phyloP scores from a whole-genome alignment of 1,284 basidiomycete species.

The Puccinia triticina region DNA sequence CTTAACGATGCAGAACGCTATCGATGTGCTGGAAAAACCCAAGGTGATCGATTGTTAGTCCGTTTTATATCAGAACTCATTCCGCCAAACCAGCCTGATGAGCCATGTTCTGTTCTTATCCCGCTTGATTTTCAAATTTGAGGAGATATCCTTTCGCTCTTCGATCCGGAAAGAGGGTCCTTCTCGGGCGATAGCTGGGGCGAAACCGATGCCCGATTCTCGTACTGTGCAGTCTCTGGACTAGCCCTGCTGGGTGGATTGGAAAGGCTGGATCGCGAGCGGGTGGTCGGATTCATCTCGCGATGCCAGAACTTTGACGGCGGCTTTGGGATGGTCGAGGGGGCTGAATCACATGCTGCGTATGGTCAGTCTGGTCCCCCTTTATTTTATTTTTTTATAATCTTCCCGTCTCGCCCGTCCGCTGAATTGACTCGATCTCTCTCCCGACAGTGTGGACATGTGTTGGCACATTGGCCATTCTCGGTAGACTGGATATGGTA shows the following conservation, averaged over 20 bases:
- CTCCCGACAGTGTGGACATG: conserved; percentile 78
- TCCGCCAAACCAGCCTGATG: conserved; percentile 41
- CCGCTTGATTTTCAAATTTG: background rate
- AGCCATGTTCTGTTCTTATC: background rate
- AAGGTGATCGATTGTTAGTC: conserved; percentile 54
- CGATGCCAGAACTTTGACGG: conserved; percentile 91
- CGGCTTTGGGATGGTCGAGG: conserved; percentile 80
- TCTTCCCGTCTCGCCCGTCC: background rate
- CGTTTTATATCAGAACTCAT: background rate
- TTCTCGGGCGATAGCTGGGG: conserved; percentile 89
- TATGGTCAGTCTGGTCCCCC: conserved; percentile 71
- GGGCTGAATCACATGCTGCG: conserved; percentile 88
- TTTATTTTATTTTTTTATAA: background rate
- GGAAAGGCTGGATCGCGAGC: conserved; percentile 60
- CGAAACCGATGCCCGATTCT: conserved; percentile 88
- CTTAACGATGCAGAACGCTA: conserved; percentile 78
- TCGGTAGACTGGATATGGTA: conserved; percentile 75
- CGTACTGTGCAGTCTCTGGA: conserved; percentile 80
- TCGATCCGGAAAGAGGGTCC: conserved; percentile 75
- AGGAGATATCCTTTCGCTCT: conserved; percentile 78
- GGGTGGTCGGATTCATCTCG: conserved; percentile 66
- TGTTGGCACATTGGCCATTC: conserved; percentile 80
- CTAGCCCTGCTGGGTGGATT: conserved; percentile 79
- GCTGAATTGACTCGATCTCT: background rate
- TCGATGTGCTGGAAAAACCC: conserved; percentile 70